Evolutionary conservation across 257 asterid species (phyloP).

Genomic region (Craterostigma plantagineum): DNA sequence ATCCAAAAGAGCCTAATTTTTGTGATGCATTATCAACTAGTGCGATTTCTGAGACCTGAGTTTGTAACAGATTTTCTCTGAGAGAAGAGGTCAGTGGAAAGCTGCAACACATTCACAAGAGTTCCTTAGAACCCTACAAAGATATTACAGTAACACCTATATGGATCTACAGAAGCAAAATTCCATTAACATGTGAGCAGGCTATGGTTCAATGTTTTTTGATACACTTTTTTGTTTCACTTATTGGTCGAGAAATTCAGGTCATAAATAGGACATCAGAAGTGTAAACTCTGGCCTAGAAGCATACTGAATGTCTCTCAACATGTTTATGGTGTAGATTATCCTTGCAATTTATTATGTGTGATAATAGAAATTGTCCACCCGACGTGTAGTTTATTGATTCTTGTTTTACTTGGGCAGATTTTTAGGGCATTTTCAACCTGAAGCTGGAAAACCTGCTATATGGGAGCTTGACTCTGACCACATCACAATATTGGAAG

Average conservation of each 20-base stretch:
- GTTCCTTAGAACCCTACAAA: constrained; percentile 57
- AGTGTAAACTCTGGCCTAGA: no score
- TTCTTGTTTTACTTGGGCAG: constrained; percentile 24
- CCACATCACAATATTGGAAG: constrained; percentile 10
- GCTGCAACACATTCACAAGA: constrained; percentile 72
- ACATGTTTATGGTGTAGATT: neutral
- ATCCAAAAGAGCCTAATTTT: no score
- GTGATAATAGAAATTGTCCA: no score
- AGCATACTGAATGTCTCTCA: no score
- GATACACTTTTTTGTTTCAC: neutral
- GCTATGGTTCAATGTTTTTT: neutral
- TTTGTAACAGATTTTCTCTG: constrained; percentile 34
- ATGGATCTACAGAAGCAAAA: constrained; percentile 57
- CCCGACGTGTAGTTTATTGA: no score
- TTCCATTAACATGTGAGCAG: constrained; percentile 57
- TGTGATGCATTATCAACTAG: no score
- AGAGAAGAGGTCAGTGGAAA: constrained; percentile 70
- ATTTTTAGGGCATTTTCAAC: constrained; percentile 69
- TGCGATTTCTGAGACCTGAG: no score
- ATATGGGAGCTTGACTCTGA: constrained; percentile 47
- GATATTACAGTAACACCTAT: constrained; percentile 63
- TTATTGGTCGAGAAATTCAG: no score
- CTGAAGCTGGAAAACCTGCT: constrained; percentile 46
- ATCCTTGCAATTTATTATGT: neutral
- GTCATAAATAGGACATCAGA: no score